Evolutionary conservation across 164 flowering plant genomes (phyloP), one percentile per base, ranked within the genome.

Genomic region (Dillenia turbinata): DNA sequence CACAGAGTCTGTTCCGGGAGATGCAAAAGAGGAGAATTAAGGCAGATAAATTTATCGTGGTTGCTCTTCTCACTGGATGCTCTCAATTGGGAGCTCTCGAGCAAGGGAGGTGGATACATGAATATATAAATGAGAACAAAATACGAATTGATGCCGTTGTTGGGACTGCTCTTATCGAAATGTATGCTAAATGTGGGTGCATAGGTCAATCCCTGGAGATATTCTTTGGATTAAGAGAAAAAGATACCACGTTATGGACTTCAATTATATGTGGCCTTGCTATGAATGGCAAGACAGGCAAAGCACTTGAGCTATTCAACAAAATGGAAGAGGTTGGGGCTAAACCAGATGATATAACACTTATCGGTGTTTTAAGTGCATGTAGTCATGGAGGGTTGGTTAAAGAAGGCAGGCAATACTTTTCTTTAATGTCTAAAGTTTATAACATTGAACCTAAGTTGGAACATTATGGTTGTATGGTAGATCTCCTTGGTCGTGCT

Each of bases 161-260:
- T 51, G 83, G 91, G 44, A 86, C 97, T 59, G 86, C 92, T 50
- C 87, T 90, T 13, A 70, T 86, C 19, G 90, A 90, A 49, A 85
- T 88, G 97, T 88, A 90, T 74, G 84, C 95, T 22, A 90, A 88
- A 73, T 88, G 95, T 64, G 95, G 97, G 40, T 80, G 73, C 71
- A 65, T 88, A 47, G 86, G 81, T 56, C 82, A 82, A 59, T 78
- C 93, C 3, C 19, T 88, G 62, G 83, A 87, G 26, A 73, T 85
- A n/a, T 88, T 91, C 64, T 10, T 62, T 54, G 67, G 66, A 14
- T 63, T 80, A 48, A 68, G 73, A 56, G 75, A 77, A 52, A 87
- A 75, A 58, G 93, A 87, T 62, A 66, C 83, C 17, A 81, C 96
- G 19, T 71, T 78, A 24, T 91, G 96, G 96, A 88, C 90, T 44